Evolutionary conservation across 768 basidiomycete genomes (phyloP).

Genomic region (Xerocomus brunneocitrinus): DNA sequence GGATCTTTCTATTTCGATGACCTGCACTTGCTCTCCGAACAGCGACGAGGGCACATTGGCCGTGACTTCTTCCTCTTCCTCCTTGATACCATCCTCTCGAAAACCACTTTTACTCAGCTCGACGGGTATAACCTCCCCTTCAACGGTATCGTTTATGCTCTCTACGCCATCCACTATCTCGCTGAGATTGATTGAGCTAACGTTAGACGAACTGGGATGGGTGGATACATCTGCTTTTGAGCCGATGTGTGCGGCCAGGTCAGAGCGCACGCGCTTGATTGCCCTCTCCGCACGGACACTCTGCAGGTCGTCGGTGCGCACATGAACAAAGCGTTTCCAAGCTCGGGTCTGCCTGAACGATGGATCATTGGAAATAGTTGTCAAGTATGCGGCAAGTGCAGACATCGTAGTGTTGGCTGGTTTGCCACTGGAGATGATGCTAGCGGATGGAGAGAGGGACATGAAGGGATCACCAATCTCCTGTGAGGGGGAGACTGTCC

Average conservation of each 20-base stretch:
- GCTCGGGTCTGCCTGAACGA: conserved; percentile 57
- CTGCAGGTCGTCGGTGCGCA: conserved; percentile 83
- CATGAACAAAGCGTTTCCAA: conserved; percentile 85
- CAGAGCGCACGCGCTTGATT: conserved; percentile 82
- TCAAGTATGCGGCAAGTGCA: conserved; percentile 74
- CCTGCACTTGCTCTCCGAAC: conserved; percentile 10
- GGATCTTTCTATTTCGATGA: conserved; percentile 21
- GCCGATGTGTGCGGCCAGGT: conserved; percentile 69
- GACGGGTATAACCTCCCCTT: conserved; percentile 18
- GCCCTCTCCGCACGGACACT: conserved; percentile 83
- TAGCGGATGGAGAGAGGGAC: conserved; percentile 32
- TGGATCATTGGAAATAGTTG: conserved; percentile 66
- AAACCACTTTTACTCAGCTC: conserved; percentile 14
- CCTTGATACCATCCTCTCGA: conserved; percentile 23
- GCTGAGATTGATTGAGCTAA: conserved; percentile 31
- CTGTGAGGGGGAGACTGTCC: conserved; percentile 44
- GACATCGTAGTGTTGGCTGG: conserved; percentile 51
- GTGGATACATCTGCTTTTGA: conserved; percentile 30
- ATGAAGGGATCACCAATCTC: conserved; percentile 64
- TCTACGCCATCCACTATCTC: conserved; percentile 30
- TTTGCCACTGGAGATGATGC: conserved; percentile 17
- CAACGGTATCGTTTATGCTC: conserved; percentile 26
- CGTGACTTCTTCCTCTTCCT: conserved; percentile 22
- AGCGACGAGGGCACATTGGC: not conserved
- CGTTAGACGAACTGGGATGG: conserved; percentile 18